Base-by-base conservation (phyloP, 805 yeast genomes). In the Citeromyces nyonsensis region DNA sequence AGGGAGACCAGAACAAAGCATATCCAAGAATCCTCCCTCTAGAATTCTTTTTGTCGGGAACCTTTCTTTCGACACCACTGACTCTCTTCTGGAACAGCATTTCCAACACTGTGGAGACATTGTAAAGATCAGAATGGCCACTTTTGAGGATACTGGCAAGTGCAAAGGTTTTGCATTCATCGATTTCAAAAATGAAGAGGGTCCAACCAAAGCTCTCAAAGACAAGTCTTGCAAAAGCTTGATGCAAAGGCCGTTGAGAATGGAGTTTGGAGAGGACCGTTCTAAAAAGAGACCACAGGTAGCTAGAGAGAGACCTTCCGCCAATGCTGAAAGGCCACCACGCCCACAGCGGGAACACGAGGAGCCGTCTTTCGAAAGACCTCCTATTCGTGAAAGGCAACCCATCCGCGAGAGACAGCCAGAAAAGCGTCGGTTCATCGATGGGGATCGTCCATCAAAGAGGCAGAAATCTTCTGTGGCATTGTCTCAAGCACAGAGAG, bases 121-220 rank as follows among this genome's bases (percentile, higher is more conserved):
- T 37, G 56, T 63, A 20, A 71, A 71, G 41, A 71, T 88, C 34
- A 70, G 98, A 52, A 88, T 86, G 93, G 97, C 97, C 3, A 86
- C 98, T n/a, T 88, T 88, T 55, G 85, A 91, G 56, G 98, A 88
- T 50, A 61, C 80, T 32, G 97, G 96, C 1, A 88, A 86, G 50
- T 88, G 97, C 61, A 91, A 91, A 54, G 97, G 97, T 2, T 88
- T 88, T 59, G 85, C 95, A 1, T 88, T 91, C 47, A 59, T 88
- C 25, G 97, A 88, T 52, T 88, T 86, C 57, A 69, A 61, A 39
- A 76, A 74, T 40, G 82, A 78, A 40, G 73, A 69, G 26, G 86
- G 91, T 6, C 86, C 95, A 22, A 80, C 91, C 1, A 63, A 63
- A 25, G 97, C 96, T 1, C 59, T 91, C 39, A 72, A 68, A 42